phyloP scores from a whole-genome alignment of 768 basidiomycete species.

The Boletus speciosus region DNA sequence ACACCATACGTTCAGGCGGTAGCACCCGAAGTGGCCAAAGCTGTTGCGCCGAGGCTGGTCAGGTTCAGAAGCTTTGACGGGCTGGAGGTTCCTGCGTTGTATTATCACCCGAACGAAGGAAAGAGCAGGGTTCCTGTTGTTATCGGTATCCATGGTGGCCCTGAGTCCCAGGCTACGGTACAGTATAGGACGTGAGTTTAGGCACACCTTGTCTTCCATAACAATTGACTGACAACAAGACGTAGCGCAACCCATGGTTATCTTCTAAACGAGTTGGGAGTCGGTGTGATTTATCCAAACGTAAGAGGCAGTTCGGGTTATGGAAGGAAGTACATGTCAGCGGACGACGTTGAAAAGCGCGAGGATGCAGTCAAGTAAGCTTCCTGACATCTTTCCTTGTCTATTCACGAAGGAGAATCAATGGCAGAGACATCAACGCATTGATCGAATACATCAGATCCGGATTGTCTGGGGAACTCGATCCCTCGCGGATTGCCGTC shows the following conservation, averaged over 20 bases:
- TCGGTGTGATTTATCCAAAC: slow-evolving; percentile 41
- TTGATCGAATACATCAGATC: slow-evolving; percentile 36
- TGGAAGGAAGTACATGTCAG: slow-evolving; percentile 37
- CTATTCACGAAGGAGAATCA: neutral
- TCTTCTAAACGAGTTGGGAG: slow-evolving; percentile 39
- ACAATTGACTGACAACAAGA: slow-evolving; percentile 1
- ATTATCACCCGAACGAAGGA: slow-evolving; percentile 36
- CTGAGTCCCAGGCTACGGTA: slow-evolving; percentile 35
- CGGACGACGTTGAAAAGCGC: slow-evolving; percentile 41
- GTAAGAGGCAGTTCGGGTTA: slow-evolving; percentile 43
- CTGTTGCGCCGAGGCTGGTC: slow-evolving; percentile 33
- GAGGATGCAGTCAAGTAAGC: slow-evolving; percentile 42
- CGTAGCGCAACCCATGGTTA: slow-evolving; percentile 36
- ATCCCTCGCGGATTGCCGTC: slow-evolving; percentile 38
- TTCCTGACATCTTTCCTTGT: neutral
- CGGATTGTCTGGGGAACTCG: slow-evolving; percentile 32
- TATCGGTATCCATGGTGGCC: slow-evolving; percentile 41
- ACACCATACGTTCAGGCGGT: slow-evolving; percentile 34
- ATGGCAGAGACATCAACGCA: slow-evolving; percentile 36
- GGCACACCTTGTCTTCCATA: neutral
- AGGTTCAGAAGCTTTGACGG: slow-evolving; percentile 42
- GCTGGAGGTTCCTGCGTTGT: slow-evolving; percentile 39
- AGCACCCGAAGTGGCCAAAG: slow-evolving; percentile 24
- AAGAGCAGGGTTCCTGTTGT: slow-evolving; percentile 31
- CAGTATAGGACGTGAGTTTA: slow-evolving; percentile 30